Percentiles rank a stretch among this genome's conserved stretches.
phyloP scores from a whole-genome alignment of 78 protist species.

The Dictyostelium capitatum region DNA sequence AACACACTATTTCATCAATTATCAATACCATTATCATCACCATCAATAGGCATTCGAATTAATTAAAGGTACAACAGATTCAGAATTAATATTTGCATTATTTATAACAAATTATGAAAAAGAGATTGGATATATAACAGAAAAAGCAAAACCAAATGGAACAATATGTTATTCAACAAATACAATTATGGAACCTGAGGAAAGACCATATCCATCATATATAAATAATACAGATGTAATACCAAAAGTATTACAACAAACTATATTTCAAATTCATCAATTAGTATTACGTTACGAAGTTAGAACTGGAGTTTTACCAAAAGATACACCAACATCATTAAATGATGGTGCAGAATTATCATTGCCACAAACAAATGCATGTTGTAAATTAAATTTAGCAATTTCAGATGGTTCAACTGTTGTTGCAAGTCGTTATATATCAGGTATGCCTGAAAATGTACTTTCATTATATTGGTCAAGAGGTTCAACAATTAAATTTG shows the following conservation, averaged over 20 bases:
- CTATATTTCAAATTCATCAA: conserved; percentile 48
- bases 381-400: conserved; percentile 30
- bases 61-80: conserved; percentile 75
- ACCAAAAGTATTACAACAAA: conserved; percentile 35
- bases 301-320: conserved; percentile 10
- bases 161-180: conserved; percentile 31
- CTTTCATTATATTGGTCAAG: conserved; percentile 67
- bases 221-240: conserved; percentile 30
- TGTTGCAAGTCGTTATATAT: conserved; percentile 48
- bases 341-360: conserved; percentile 38
- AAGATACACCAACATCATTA: neutral
- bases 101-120: conserved; percentile 72
- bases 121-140: conserved; percentile 37
- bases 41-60: conserved; percentile 40
- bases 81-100: conserved; percentile 53
- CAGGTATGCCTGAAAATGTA: conserved; percentile 27
- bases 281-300: conserved; percentile 34
- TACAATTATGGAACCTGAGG: conserved; percentile 60
- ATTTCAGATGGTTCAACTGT: conserved; percentile 54
- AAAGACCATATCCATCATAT: conserved; percentile 36
- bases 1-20: no score
- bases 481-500: conserved; percentile 43
- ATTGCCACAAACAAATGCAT: conserved; percentile 1
- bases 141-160: conserved; percentile 17
- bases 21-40: neutral